A percentile compares a stretch with the other conserved stretches of the same genome.
Conservation (phyloP, 345 rosid genomes). For the Microcos paniculata region DNA sequence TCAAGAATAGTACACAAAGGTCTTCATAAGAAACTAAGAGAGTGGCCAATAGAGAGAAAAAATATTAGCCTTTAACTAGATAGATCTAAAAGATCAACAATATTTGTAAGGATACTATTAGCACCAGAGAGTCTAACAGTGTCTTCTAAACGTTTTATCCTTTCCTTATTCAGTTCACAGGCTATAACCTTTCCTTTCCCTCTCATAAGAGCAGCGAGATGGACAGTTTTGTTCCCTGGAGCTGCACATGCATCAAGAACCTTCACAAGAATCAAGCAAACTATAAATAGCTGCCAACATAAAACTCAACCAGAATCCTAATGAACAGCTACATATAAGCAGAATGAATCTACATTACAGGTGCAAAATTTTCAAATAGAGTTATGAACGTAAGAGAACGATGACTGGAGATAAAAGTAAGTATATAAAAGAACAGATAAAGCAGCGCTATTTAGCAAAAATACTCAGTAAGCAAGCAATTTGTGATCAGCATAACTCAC, state of each 20-base stretch:
- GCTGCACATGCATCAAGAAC: constrained; percentile 98
- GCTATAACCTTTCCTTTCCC: constrained; percentile 78
- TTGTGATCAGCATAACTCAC: constrained; percentile 35
- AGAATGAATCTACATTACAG: not conserved
- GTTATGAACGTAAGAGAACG: not conserved
- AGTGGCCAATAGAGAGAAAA: not conserved
- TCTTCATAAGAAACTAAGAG: constrained; percentile 2
- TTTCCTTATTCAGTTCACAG: constrained; percentile 73
- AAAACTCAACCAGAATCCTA: constrained; percentile 9
- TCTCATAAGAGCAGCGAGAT: constrained; percentile 89
- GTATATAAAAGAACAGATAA: not conserved
- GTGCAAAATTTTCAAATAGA: not conserved
- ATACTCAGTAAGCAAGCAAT: not conserved
- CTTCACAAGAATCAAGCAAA: constrained; percentile 40
- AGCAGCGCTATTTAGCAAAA: not conserved
- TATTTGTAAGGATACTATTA: constrained; percentile 60
- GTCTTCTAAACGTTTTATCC: constrained; percentile 64
- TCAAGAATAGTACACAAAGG: constrained; percentile 32
- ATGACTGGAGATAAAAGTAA: not conserved
- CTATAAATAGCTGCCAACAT: constrained; percentile 6
- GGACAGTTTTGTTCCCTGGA: constrained; percentile 97
- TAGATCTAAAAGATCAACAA: constrained; percentile 9
- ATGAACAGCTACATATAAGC: constrained; percentile 6
- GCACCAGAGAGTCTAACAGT: constrained; percentile 85
- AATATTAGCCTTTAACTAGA: not conserved